Base-by-base conservation (phyloP, 2,329 filamentous ascomycete species). In the Venturia pyrina region DNA sequence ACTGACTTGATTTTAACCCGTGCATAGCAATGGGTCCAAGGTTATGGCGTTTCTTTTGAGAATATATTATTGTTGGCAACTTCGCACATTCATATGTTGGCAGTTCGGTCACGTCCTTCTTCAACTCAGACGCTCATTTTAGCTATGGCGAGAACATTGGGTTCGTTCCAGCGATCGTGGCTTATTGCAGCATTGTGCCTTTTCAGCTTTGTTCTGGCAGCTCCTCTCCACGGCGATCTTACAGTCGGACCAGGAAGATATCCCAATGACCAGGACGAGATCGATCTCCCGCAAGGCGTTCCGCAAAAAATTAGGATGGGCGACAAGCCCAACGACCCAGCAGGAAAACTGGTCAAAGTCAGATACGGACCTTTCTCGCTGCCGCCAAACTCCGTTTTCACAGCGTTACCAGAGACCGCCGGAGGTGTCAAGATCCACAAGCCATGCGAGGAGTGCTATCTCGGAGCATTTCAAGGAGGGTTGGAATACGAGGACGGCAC, bases 401-500 rank as follows among this genome's bases (percentile, higher is more conserved):
- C 40, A 21, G 63, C 37, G 5, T 28, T 66, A 10, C 56, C 56
- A 34, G 40, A 40, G 24, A 10, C 24, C 37, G 34, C 32, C 1
- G 48, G 62, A n/a, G 48, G 46, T 1, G 43, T 37, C 7, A 65
- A 65, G 11, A 53, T 66, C 13, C 43, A 65, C 19, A 66, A 66
- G 32, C 65, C 65, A 10, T 66, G 65, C 62, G 41, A 53, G 19
- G 65, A 65, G 32, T 66, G 65, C 62, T 60, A 48, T 32, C 34
- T 66, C 8, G 37, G 21, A 34, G 60, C 65, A 15, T 44, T 61
- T 24, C 65, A 66, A 37, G 65, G 50, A 13, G 60, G 61, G 19
- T 19, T 66, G 44, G 65, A 66, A 37, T 66, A 66, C 19, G 61
- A 44, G 34, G 61, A 66, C 40, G 65, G 65, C 15, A 10, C 65